Evolutionary conservation across 108 stramenopile genomes (phyloP), one percentile per base, ranked within the genome.

Genomic region (Nitzschia putrida): DNA sequence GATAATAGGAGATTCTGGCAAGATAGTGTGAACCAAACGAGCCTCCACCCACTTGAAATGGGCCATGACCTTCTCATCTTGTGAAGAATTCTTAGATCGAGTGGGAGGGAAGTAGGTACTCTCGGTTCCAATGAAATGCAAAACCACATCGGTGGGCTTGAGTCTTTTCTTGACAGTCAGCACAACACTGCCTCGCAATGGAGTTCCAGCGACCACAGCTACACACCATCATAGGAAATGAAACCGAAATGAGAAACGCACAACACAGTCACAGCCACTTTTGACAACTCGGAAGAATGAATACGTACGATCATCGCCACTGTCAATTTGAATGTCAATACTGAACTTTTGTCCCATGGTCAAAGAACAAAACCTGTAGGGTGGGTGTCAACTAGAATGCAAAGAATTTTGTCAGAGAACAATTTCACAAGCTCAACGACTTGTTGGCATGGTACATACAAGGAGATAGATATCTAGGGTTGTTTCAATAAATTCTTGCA

Each of bases 321-420:
- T 45, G 21, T 72, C 61, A 1, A 63, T 20, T 14, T 64, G 66
- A 26, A 72, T 72, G 34, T 49, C 37, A 24, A 72, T 26, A 26
- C 61, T 72, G 13, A 50, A 40, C 49, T 64, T 72, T 0, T 72
- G 44, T 8, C 71, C 71, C 71, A 72, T 72, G 29, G 41, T 42
- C 38, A 37, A 40, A 22, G 54, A 55, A 34, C 29, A 34, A 34
- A 34, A 34, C 29, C 29, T 34, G 29, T 1, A 34, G 4, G 1
- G 29, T 3, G 29, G n/a, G n/a, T n/a, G 29, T 34, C 29, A 34
- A 34, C 29, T 34, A 34, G 4, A n/a, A n/a, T n/a, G n/a, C n/a
- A n/a, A n/a, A n/a, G n/a, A n/a, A n/a, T n/a, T n/a, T n/a, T 34
- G 29, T 34, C 29, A 34, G 29, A 34, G 4, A 34, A 34, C 3